Base-by-base conservation (phyloP, 2,329 filamentous ascomycete genomes). In the Aspergillus proliferans region DNA sequence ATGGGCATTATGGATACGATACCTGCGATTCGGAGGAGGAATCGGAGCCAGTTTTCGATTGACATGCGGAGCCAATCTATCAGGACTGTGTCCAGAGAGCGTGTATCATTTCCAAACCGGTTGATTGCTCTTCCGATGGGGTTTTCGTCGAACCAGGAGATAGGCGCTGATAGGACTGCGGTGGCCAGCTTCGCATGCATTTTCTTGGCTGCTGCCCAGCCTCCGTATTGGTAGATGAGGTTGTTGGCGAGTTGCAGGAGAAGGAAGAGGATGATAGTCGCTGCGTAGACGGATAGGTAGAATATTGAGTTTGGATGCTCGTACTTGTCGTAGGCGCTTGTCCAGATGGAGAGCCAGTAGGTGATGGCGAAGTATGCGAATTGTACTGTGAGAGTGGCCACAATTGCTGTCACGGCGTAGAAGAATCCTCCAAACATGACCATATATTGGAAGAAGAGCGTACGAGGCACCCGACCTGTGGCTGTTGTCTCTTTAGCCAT, bases 111-210 rank as follows among this genome's bases (percentile, higher is more conserved):
- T 1, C 77, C 76, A 53, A 82, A 79, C 10, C 80, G 74, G 56
- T 62, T 62, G 6, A 62, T 58, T 8, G 56, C 55, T 6, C 78
- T 73, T 10, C 78, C 76, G 14, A 78, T 71, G 0, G 79, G 74
- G 1, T 78, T 72, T 43, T 75, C 63, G 58, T 80, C 79, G 56
- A 78, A 82, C 79, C 79, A 83, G 3, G 76, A 73, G 8, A 82
- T 67, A 1, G 80, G 76, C 3, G 79, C 80, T 21, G 70, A 68
- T 66, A 83, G 70, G 15, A 82, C 68, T 15, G 77, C 73, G 10
- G 66, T 68, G 41, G 82, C 75, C 46, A 82, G 76, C 45, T 73
- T 72, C 12, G 70, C 69, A 63, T 83, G 80, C 40, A 82, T 71
- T 30, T 64, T 71, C 28, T 71, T 71, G 1, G 78, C 80, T 2